Evolutionary conservation across 2,329 filamentous ascomycete genomes (phyloP).

Genomic region (Lomentospora prolificans): DNA sequence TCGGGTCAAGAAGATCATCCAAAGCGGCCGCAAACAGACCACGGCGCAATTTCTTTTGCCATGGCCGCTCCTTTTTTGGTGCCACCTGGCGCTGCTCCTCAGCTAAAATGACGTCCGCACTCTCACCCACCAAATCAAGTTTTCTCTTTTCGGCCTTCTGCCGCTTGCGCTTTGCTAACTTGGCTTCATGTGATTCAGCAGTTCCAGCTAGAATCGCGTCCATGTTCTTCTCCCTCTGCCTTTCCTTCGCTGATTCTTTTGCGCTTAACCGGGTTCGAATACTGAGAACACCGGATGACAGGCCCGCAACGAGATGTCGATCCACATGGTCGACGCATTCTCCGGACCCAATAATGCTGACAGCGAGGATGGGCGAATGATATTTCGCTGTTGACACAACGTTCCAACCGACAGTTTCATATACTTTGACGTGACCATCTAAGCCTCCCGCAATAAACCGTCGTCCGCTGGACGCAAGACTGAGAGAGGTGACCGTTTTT

Average conservation of each 20-base stretch:
- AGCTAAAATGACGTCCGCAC: slow-evolving; percentile 80
- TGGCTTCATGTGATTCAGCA: slow-evolving; percentile 67
- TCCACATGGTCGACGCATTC: slow-evolving; percentile 51
- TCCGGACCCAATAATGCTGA: slow-evolving; percentile 55
- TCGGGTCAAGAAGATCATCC: slow-evolving; percentile 61
- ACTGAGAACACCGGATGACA: slow-evolving; percentile 87
- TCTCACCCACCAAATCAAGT: slow-evolving; percentile 77
- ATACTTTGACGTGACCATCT: slow-evolving; percentile 95
- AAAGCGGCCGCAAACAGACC: slow-evolving; percentile 69
- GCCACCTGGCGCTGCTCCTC: slow-evolving; percentile 37
- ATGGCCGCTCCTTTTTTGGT: slow-evolving; percentile 56
- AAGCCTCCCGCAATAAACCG: slow-evolving; percentile 80
- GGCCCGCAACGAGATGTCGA: slow-evolving; percentile 87
- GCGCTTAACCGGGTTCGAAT: slow-evolving; percentile 82
- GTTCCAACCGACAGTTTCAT: slow-evolving; percentile 90
- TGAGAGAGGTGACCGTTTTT: slow-evolving; percentile 88
- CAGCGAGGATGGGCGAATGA: slow-evolving; percentile 76
- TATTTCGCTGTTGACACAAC: slow-evolving; percentile 94
- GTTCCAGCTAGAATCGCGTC: slow-evolving; percentile 67
- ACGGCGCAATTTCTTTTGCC: slow-evolving; percentile 74
- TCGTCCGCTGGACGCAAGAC: slow-evolving; percentile 68
- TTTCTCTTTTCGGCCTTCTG: slow-evolving; percentile 32
- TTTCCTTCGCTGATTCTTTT: slow-evolving; percentile 65
- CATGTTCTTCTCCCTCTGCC: slow-evolving; percentile 77
- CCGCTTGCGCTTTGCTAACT: slow-evolving; percentile 59